These are phyloP conservation scores for Fusarium sp. DNA, from an alignment of 2,329 filamentous ascomycete genomes.

Conservation along the genomic window DNA sequence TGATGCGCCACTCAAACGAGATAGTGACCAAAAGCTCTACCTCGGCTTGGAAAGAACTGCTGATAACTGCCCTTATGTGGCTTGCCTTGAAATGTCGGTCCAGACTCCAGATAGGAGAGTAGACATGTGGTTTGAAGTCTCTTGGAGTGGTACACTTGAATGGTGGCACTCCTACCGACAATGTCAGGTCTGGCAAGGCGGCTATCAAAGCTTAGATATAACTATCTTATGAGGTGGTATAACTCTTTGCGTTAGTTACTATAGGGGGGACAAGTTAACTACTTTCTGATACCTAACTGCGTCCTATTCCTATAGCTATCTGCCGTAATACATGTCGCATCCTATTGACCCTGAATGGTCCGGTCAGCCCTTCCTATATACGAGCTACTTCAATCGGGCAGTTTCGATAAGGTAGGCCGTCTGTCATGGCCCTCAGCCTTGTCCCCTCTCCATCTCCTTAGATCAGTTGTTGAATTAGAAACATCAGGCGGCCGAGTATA, in stretches of 20 bases:
- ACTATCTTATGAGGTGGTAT: no score
- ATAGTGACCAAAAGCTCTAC: background rate
- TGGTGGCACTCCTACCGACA: slow-evolving; percentile 14
- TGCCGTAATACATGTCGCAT: no score
- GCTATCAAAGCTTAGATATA: background rate
- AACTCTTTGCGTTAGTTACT: no score
- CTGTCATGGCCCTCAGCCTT: slow-evolving; percentile 4
- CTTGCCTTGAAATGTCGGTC: background rate
- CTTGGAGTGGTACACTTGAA: slow-evolving; percentile 6
- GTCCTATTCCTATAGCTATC: no score
- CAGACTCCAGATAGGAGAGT: background rate
- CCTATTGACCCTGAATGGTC: no score
- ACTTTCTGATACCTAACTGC: no score
- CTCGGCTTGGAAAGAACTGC: background rate
- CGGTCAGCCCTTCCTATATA: no score
- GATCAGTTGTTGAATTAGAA: background rate
- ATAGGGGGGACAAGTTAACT: no score
- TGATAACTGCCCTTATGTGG: background rate
- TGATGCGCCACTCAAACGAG: background rate
- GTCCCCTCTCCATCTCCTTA: slow-evolving; percentile 6
- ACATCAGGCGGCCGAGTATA: background rate
- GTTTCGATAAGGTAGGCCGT: no score
- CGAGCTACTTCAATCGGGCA: no score
- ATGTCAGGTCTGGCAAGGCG: slow-evolving; percentile 1
- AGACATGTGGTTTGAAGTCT: slow-evolving; percentile 6